These are phyloP conservation scores for Cyclotella baltica DNA, from an alignment of 108 stramenopile genomes.

Conservation along the genomic window DNA sequence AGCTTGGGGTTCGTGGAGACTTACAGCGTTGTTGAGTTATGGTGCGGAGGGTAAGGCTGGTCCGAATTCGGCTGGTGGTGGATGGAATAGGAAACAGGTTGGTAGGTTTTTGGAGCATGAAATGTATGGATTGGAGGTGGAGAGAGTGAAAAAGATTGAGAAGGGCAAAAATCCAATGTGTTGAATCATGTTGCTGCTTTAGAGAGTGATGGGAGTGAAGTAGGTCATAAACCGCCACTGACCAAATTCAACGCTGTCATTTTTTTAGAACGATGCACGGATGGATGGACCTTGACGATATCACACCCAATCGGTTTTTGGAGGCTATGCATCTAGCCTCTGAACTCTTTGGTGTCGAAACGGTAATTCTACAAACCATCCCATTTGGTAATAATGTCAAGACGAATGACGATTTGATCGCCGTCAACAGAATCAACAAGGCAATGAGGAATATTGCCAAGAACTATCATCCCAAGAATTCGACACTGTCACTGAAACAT, in stretches of 20 bases:
- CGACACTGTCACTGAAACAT: too few species aligned
- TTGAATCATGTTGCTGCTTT: too few species aligned
- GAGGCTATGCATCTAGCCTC: conserved; percentile 47
- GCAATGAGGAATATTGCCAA: conserved; percentile 33
- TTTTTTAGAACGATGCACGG: conserved; percentile 56
- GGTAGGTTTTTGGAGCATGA: conserved; percentile 17
- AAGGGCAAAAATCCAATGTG: too few species aligned
- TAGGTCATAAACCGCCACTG: too few species aligned
- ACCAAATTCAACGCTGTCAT: too few species aligned
- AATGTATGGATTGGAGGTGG: not conserved
- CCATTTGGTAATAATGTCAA: conserved; percentile 56
- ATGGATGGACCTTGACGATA: conserved; percentile 46
- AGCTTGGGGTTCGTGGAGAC: conserved; percentile 40
- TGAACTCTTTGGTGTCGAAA: conserved; percentile 44
- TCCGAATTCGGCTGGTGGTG: conserved; percentile 40
- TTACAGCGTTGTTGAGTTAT: conserved; percentile 38
- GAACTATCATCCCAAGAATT: conserved; percentile 18
- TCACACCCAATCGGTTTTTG: conserved; percentile 35
- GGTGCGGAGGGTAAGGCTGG: conserved; percentile 20
- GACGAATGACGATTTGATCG: conserved; percentile 28
- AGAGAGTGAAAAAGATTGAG: conserved; percentile 31
- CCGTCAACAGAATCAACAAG: conserved; percentile 28
- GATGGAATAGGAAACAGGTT: conserved; percentile 36
- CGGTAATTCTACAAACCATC: conserved; percentile 47
- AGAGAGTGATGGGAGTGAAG: too few species aligned